Conservation (phyloP, 2,329 filamentous ascomycete species). For the Nothophoma quercina region DNA sequence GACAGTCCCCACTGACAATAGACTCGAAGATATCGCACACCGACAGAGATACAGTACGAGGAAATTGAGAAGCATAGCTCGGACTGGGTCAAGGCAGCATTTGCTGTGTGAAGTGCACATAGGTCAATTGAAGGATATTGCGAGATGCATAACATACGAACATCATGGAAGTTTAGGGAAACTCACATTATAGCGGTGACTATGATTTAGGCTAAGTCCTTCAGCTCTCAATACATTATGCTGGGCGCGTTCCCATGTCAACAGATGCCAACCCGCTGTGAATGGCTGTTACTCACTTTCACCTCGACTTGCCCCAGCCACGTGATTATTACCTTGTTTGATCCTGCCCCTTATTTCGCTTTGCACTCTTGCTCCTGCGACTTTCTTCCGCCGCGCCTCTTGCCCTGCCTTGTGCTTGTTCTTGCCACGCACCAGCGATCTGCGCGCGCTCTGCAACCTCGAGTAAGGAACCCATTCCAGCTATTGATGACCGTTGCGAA, state of each 20-base stretch:
- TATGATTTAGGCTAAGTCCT: too few species aligned
- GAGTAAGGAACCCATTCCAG: too few species aligned
- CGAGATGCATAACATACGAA: too few species aligned
- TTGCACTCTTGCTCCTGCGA: neutral
- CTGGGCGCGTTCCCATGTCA: neutral
- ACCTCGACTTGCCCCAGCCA: conserved; percentile 7
- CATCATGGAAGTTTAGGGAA: too few species aligned
- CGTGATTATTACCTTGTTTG: conserved; percentile 1
- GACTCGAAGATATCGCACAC: too few species aligned
- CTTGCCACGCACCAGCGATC: too few species aligned
- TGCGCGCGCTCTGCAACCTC: too few species aligned
- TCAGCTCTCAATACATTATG: neutral
- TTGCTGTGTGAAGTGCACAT: neutral
- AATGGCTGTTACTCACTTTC: conserved; percentile 7
- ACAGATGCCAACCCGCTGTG: neutral
- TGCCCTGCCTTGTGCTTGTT: too few species aligned
- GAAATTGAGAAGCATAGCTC: neutral
- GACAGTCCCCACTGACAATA: neutral
- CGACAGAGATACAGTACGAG: neutral
- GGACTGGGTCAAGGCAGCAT: neutral
- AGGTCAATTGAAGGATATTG: too few species aligned
- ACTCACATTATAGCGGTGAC: too few species aligned
- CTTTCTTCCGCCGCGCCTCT: neutral
- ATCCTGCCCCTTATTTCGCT: neutral
- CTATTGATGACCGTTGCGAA: too few species aligned